These are phyloP conservation scores for Raffaelea ambrosiae DNA, from an alignment of 2,329 filamentous ascomycete genomes.

Conservation along the genomic window DNA sequence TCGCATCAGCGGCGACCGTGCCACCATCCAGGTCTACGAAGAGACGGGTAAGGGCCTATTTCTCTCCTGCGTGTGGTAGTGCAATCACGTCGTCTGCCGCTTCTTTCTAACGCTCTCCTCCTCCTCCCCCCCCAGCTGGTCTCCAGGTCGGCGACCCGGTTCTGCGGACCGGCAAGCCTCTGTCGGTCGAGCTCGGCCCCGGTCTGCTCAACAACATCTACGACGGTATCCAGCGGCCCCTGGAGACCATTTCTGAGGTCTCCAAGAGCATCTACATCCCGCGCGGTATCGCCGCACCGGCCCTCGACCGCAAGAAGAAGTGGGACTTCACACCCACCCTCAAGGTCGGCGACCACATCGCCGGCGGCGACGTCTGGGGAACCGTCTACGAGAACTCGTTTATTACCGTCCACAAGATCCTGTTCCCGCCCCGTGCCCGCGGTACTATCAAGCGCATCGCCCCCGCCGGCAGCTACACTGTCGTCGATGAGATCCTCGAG, in stretches of 20 bases:
- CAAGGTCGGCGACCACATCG: constrained; percentile 96
- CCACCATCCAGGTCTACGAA: constrained; percentile 97
- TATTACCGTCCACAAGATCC: constrained; percentile 84
- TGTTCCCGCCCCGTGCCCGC: constrained; percentile 80
- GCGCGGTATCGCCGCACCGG: constrained; percentile 79
- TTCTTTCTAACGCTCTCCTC: not conserved
- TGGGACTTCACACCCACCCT: constrained; percentile 90
- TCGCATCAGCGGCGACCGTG: constrained; percentile 90
- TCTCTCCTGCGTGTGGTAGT: not conserved
- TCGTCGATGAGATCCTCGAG: constrained; percentile 88
- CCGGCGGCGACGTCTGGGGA: constrained; percentile 93
- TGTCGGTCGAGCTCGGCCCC: constrained; percentile 94
- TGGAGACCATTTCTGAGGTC: constrained; percentile 70
- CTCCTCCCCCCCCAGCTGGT: constrained; percentile 53
- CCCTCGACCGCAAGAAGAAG: constrained; percentile 83
- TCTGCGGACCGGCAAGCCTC: constrained; percentile 79
- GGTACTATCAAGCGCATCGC: constrained; percentile 91
- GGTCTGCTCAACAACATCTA: constrained; percentile 99
- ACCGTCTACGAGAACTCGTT: constrained; percentile 94
- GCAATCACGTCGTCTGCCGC: not conserved
- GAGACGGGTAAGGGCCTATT: constrained; percentile 68
- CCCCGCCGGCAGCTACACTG: constrained; percentile 84
- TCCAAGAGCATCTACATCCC: constrained; percentile 95
- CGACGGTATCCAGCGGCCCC: constrained; percentile 95
- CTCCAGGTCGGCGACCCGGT: constrained; percentile 95